Evolutionary conservation across 768 basidiomycete species (phyloP).

Genomic region (Macrolepiota fuliginosa): DNA sequence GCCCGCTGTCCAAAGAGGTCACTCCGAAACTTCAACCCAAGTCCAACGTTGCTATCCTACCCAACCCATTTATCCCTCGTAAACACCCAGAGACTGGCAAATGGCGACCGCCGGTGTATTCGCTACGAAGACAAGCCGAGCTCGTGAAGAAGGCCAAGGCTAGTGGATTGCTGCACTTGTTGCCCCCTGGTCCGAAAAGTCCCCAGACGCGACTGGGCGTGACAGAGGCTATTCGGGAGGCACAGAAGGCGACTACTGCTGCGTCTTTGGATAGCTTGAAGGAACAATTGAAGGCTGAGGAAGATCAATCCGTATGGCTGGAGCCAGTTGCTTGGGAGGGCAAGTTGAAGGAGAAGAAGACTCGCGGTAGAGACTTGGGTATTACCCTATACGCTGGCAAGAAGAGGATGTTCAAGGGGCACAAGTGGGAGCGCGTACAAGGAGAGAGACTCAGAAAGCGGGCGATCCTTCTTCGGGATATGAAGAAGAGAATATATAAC

Average conservation of each 20-base stretch:
- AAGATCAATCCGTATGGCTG: constrained; percentile 26
- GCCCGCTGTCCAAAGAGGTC: constrained; percentile 29
- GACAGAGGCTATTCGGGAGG: constrained; percentile 8
- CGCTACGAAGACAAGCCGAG: constrained; percentile 74
- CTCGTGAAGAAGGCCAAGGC: constrained; percentile 70
- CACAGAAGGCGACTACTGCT: constrained; percentile 7
- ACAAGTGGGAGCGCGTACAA: constrained; percentile 73
- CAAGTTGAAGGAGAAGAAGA: constrained; percentile 38
- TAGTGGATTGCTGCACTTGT: constrained; percentile 48
- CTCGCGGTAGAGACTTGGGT: constrained; percentile 52
- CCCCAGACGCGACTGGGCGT: constrained; percentile 10
- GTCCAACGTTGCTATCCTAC: constrained; percentile 21
- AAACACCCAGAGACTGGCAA: constrained; percentile 56
- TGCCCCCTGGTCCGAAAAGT: constrained; percentile 69
- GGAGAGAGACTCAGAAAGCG: constrained; percentile 45
- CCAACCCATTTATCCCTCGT: constrained; percentile 72
- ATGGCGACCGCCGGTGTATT: constrained; percentile 72
- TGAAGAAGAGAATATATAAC: constrained; percentile 60
- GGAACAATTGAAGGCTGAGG: constrained; percentile 4
- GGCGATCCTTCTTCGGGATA: constrained; percentile 61
- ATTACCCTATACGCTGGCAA: constrained; percentile 69
- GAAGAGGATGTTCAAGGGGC: constrained; percentile 93
- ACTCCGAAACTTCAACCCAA: constrained; percentile 25
- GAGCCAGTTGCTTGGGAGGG: constrained; percentile 39
- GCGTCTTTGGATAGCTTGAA: constrained; percentile 7